Percentiles rank a stretch among this genome's conserved stretches.
phyloP scores from a whole-genome alignment of 2,329 filamentous ascomycete genomes.

The Pyricularia sp. region DNA sequence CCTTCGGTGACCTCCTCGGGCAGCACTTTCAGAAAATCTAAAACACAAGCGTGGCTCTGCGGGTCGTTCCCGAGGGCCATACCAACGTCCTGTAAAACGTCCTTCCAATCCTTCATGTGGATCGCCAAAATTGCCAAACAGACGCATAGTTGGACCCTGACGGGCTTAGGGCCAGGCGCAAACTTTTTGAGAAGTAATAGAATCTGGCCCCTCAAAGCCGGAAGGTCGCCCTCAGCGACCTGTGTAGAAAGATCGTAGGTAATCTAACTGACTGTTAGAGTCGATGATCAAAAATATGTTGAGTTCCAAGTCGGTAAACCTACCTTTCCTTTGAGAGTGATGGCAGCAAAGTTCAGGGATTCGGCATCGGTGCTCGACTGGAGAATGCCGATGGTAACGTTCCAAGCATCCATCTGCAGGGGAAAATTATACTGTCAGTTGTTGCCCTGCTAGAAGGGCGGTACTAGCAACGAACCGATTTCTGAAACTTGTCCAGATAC shows the following conservation, averaged over 20 bases:
- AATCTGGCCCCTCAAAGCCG: slow-evolving; percentile 70
- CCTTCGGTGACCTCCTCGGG: slow-evolving; percentile 98
- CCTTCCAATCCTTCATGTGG: slow-evolving; percentile 91
- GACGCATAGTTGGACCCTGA: slow-evolving; percentile 85
- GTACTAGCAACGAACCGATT: slow-evolving; percentile 57
- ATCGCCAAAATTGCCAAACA: slow-evolving; percentile 91
- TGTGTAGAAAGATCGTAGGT: slow-evolving; percentile 85
- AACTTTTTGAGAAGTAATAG: slow-evolving; percentile 70
- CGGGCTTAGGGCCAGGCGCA: slow-evolving; percentile 68
- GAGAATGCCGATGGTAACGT: slow-evolving; percentile 71
- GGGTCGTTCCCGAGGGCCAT: slow-evolving; percentile 63
- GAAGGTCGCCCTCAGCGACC: slow-evolving; percentile 61
- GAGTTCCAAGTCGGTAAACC: slow-evolving; percentile 8
- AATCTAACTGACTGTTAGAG: slow-evolving; percentile 45
- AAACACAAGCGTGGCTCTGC: slow-evolving; percentile 70
- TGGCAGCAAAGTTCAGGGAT: slow-evolving; percentile 88
- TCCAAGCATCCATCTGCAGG: slow-evolving; percentile 75
- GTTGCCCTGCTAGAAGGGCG: neutral
- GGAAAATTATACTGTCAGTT: slow-evolving; percentile 10
- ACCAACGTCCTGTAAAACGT: slow-evolving; percentile 75
- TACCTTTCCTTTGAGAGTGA: slow-evolving; percentile 97
- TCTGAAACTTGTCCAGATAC: slow-evolving; percentile 90
- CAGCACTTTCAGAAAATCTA: slow-evolving; percentile 93
- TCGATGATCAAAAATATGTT: slow-evolving; percentile 7
- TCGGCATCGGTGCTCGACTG: slow-evolving; percentile 71